A percentile compares a stretch with the other conserved stretches of the same genome.
Evolutionary conservation across 208 protist genomes (phyloP).

Genomic region (Balamuthia mandrillaris): DNA sequence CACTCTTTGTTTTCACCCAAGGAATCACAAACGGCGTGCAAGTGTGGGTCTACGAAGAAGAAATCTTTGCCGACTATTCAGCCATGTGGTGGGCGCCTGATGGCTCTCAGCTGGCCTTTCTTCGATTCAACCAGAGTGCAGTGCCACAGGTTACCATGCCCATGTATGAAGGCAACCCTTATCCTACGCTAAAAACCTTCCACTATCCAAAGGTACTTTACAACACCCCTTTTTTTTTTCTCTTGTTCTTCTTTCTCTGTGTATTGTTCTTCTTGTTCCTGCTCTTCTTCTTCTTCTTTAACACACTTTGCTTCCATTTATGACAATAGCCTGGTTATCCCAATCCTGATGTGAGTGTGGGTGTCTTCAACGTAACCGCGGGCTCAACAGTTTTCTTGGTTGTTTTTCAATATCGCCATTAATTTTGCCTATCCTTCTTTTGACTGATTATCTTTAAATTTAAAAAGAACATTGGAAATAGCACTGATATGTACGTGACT

Average conservation of each 20-base stretch:
- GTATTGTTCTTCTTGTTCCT: too few species aligned
- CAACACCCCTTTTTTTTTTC: too few species aligned
- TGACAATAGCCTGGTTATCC: background rate
- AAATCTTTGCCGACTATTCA: background rate
- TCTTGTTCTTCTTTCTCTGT: too few species aligned
- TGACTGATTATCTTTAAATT: too few species aligned
- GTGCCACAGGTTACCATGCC: background rate
- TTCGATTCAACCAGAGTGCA: background rate
- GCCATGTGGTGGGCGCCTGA: conserved; percentile 12
- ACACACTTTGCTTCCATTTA: background rate
- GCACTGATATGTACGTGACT: background rate
- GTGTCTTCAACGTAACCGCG: background rate
- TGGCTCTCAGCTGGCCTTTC: background rate
- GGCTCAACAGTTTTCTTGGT: background rate
- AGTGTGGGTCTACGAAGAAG: background rate
- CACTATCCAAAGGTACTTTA: background rate
- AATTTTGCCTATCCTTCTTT: too few species aligned
- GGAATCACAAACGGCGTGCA: background rate
- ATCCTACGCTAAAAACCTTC: background rate
- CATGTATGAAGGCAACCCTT: background rate
- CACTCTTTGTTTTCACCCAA: background rate
- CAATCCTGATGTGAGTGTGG: background rate
- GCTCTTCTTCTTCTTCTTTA: too few species aligned
- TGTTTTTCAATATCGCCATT: background rate
- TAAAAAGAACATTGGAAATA: too few species aligned